phyloP scores from a whole-genome alignment of 352 stramenopile species.

The Phytophthora idaei region DNA sequence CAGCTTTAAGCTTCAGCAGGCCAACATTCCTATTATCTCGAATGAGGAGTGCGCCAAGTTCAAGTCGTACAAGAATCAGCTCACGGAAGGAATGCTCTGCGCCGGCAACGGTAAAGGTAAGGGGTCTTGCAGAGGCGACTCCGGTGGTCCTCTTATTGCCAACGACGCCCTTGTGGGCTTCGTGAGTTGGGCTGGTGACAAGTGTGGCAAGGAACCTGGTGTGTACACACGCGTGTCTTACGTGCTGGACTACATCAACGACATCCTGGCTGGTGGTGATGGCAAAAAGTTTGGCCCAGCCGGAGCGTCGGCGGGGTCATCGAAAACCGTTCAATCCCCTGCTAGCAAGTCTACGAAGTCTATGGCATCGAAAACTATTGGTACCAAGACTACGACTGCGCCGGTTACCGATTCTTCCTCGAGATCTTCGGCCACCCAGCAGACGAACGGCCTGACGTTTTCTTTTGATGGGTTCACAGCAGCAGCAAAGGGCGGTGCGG shows the following conservation, averaged over 20 bases:
- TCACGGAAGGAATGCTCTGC: slow-evolving; percentile 68
- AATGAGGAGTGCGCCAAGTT: slow-evolving; percentile 52
- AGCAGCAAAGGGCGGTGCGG: slow-evolving; percentile 1
- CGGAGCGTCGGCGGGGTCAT: slow-evolving; percentile 3
- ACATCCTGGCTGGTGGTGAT: slow-evolving; percentile 37
- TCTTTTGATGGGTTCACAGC: slow-evolving; percentile 24
- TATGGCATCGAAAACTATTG: slow-evolving; percentile 1
- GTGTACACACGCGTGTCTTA: slow-evolving; percentile 63
- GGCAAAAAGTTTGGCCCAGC: slow-evolving; percentile 14
- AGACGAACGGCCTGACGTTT: slow-evolving; percentile 19
- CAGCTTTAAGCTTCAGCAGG: slow-evolving; percentile 52
- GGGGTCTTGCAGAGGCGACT: slow-evolving; percentile 66
- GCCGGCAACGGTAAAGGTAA: slow-evolving; percentile 54
- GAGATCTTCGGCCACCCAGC: slow-evolving; percentile 5
- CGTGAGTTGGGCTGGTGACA: slow-evolving; percentile 58
- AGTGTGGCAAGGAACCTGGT: slow-evolving; percentile 52
- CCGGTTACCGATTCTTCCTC: slow-evolving; percentile 6
- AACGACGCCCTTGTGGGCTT: slow-evolving; percentile 57
- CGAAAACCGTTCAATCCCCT: not conserved
- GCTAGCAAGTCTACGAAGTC: slow-evolving; percentile 2
- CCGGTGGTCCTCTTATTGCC: slow-evolving; percentile 57
- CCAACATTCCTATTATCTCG: slow-evolving; percentile 58
- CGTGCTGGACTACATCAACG: slow-evolving; percentile 57
- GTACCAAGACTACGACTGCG: slow-evolving; percentile 3
- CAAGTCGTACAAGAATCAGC: slow-evolving; percentile 47